Evolutionary conservation across 345 rosid species (phyloP).

Genomic region (Gossypium turneri): DNA sequence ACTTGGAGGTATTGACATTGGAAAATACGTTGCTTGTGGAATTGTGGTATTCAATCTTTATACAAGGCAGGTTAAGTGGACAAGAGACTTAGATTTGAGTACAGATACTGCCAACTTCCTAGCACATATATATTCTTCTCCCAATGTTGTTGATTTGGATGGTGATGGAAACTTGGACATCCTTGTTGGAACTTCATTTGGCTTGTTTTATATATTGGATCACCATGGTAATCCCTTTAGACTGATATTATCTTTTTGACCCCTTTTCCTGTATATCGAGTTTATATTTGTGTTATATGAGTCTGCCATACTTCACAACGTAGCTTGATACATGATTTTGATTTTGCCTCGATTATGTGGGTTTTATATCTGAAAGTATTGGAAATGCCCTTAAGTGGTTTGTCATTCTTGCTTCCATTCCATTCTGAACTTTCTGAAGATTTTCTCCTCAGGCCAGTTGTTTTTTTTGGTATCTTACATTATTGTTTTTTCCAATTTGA

Average conservation of each 20-base stretch:
- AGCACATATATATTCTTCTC: slow-evolving; percentile 90
- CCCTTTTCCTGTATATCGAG: neutral
- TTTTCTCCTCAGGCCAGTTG: neutral
- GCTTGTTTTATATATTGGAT: slow-evolving; percentile 92
- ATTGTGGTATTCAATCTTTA: slow-evolving; percentile 92
- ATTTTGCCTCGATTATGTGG: neutral
- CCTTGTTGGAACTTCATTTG: slow-evolving; percentile 94
- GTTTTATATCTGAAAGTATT: neutral
- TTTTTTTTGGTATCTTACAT: neutral
- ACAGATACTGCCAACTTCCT: slow-evolving; percentile 62
- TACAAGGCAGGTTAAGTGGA: slow-evolving; percentile 97
- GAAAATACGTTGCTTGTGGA: slow-evolving; percentile 81
- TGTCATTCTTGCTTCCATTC: neutral
- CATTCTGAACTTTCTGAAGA: neutral
- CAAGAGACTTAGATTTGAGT: slow-evolving; percentile 72
- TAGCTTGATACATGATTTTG: neutral
- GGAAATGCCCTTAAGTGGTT: neutral
- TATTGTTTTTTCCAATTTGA: neutral
- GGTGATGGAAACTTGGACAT: slow-evolving; percentile 98
- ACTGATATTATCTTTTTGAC: neutral
- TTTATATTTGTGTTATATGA: neutral
- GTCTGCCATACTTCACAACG: neutral
- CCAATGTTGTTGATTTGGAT: slow-evolving; percentile 95
- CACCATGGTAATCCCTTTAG: slow-evolving; percentile 62
- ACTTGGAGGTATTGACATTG: slow-evolving; percentile 77